Conservation (phyloP, 2,329 filamentous ascomycete genomes). For the Pyrenophora graminea region DNA sequence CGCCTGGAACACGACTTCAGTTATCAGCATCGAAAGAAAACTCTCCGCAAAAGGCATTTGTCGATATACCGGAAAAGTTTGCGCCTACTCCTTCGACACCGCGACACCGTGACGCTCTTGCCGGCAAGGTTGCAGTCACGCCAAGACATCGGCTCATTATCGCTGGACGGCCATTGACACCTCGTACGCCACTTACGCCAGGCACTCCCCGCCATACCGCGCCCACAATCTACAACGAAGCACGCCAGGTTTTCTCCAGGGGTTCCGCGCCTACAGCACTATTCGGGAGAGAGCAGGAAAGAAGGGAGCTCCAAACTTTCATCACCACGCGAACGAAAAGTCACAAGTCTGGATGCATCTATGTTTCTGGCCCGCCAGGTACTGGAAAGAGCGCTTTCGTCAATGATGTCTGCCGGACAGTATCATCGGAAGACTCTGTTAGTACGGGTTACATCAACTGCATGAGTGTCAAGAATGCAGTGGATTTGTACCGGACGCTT, state of each 20-base stretch:
- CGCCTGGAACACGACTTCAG: conserved; percentile 48
- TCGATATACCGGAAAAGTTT: conserved; percentile 54
- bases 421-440: conserved; percentile 58
- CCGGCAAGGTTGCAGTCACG: conserved; percentile 70
- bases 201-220: conserved; percentile 66
- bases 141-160: conserved; percentile 84
- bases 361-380: conserved; percentile 92
- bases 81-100: conserved; percentile 68
- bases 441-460: conserved; percentile 87
- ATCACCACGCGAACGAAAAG: conserved; percentile 66
- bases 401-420: conserved; percentile 71
- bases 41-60: conserved; percentile 52
- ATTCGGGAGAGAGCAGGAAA: conserved; percentile 74
- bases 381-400: conserved; percentile 97
- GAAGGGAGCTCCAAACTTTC: conserved; percentile 69
- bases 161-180: conserved; percentile 73
- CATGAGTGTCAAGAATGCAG: conserved; percentile 90
- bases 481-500: conserved; percentile 81
- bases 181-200: conserved; percentile 77
- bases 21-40: conserved; percentile 55
- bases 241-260: conserved; percentile 83
- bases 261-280: conserved; percentile 75
- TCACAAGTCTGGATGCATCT: conserved; percentile 77
- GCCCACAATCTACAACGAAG: conserved; percentile 82
- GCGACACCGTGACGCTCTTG: conserved; percentile 77